A percentile compares a stretch with the other conserved stretches of the same genome.
Conservation (phyloP, 768 basidiomycete species). For the Amyloporia xantha region DNA sequence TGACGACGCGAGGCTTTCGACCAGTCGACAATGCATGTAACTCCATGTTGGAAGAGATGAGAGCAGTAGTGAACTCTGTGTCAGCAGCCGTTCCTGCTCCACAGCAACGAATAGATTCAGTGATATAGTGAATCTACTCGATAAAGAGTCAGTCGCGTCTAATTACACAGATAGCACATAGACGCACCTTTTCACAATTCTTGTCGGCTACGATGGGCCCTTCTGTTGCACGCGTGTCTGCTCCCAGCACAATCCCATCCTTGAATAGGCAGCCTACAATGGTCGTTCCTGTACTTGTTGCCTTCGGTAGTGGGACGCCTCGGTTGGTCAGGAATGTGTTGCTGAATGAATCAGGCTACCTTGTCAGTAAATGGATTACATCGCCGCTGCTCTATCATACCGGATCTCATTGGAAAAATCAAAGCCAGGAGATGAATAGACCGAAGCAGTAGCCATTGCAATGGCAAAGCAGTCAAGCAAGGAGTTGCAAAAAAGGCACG, state of each 20-base stretch:
- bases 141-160: neutral
- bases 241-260: constrained; percentile 90
- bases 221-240: constrained; percentile 93
- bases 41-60: constrained; percentile 95
- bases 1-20: constrained; percentile 87
- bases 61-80: constrained; percentile 89
- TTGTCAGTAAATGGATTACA: neutral
- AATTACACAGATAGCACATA: neutral
- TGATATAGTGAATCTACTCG: constrained; percentile 89
- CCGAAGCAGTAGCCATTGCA: constrained; percentile 40
- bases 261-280: constrained; percentile 95
- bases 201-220: constrained; percentile 96
- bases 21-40: constrained; percentile 88
- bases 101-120: constrained; percentile 93
- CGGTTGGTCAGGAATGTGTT: constrained; percentile 68
- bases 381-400: constrained; percentile 28
- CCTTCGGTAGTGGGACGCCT: constrained; percentile 71
- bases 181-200: constrained; percentile 95
- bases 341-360: constrained; percentile 30
- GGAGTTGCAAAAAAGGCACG: neutral
- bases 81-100: constrained; percentile 99
- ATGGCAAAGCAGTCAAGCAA: neutral
- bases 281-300: constrained; percentile 92
- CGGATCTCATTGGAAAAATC: constrained; percentile 72
- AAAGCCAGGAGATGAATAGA: constrained; percentile 55